A percentile compares a stretch with the other conserved stretches of the same genome.
Evolutionary conservation across 1,284 basidiomycete species (phyloP).

Genomic region (Trichosporon ovoides): DNA sequence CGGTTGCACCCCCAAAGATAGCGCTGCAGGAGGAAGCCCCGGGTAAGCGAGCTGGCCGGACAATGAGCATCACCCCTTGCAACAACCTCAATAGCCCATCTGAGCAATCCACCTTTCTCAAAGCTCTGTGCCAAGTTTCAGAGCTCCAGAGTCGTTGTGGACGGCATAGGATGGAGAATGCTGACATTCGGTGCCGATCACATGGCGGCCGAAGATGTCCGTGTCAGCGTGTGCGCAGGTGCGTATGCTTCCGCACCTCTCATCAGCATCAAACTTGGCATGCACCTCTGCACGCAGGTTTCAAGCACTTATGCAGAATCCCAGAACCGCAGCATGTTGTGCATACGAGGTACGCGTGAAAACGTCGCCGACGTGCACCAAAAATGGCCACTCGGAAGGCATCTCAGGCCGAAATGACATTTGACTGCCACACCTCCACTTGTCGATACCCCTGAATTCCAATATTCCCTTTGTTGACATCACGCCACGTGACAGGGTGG

Average conservation of each 20-base stretch:
- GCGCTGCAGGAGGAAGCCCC: background rate
- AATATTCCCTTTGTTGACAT: slow-evolving; percentile 1
- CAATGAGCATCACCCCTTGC: too few species aligned
- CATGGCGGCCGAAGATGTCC: slow-evolving; percentile 6
- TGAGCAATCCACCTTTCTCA: background rate
- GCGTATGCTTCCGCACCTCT: background rate
- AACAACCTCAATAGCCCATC: background rate
- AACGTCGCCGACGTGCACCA: background rate
- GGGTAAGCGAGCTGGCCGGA: background rate
- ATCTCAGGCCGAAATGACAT: background rate
- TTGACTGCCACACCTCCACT: slow-evolving; percentile 5
- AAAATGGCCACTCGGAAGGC: background rate
- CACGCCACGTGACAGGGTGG: background rate
- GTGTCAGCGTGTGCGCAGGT: background rate
- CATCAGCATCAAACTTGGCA: background rate
- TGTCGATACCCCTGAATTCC: background rate
- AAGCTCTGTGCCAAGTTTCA: background rate
- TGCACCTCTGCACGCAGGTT: background rate
- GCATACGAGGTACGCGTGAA: background rate
- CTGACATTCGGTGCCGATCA: background rate
- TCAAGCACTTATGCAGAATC: background rate
- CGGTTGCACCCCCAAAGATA: background rate
- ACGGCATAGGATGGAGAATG: background rate
- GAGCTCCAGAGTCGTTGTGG: background rate
- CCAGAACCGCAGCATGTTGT: background rate